Evolutionary conservation across 2,329 filamentous ascomycete species (phyloP).

Genomic region (Pseudogymnoascus sp.): DNA sequence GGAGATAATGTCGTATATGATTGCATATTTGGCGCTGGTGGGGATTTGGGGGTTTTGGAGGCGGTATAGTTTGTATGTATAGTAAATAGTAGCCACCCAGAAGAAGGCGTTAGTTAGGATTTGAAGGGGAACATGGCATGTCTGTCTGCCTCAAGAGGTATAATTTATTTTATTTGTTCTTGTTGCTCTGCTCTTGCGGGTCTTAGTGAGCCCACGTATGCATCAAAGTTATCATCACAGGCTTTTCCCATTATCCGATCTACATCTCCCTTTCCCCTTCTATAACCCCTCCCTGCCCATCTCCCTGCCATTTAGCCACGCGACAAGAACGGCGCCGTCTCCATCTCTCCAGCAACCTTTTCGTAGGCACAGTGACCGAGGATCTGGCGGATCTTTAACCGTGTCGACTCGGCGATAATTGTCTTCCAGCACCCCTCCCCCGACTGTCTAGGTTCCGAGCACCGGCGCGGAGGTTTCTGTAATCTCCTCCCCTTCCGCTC

Average conservation of each 20-base stretch:
- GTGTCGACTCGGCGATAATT: neutral
- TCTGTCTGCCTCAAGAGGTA: neutral
- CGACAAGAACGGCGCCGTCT: neutral
- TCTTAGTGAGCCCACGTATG: neutral
- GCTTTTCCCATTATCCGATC: neutral
- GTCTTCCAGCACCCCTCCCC: neutral
- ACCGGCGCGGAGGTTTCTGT: neutral
- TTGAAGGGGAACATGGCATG: neutral
- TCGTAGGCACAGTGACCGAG: neutral
- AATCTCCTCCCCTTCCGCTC: neutral
- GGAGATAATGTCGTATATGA: neutral
- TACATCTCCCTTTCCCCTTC: neutral
- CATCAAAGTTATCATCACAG: neutral
- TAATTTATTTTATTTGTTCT: conserved; percentile 1
- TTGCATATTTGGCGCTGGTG: neutral
- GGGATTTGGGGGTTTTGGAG: neutral
- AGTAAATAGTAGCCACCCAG: conserved; percentile 1
- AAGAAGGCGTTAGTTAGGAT: neutral
- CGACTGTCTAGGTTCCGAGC: neutral
- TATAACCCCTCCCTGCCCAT: neutral
- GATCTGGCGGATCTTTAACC: neutral
- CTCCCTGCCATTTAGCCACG: neutral
- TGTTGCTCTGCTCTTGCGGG: neutral
- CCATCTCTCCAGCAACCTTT: neutral
- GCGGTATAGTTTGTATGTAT: neutral